Evolutionary conservation across 2,329 filamentous ascomycete species (phyloP).

Genomic region (Trichophyton schoenleinii): DNA sequence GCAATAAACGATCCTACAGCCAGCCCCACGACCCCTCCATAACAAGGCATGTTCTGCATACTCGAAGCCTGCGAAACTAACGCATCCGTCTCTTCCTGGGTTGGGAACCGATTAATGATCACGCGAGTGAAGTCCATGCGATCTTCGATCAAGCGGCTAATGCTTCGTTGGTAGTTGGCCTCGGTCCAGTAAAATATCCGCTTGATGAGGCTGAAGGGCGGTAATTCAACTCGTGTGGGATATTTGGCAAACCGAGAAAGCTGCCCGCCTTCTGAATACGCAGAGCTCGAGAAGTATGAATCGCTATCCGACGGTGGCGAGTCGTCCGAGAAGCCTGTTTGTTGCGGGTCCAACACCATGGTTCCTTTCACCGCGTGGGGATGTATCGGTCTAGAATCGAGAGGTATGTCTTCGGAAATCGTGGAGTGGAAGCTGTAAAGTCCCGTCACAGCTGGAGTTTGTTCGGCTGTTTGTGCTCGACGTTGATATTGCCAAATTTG

Average conservation of each 20-base stretch:
- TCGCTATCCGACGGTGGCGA: slow-evolving; percentile 8
- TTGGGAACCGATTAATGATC: slow-evolving; percentile 18
- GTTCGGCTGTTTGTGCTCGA: neutral
- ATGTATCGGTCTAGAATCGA: neutral
- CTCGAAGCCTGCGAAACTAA: slow-evolving; percentile 15
- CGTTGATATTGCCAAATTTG: neutral
- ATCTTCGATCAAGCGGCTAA: slow-evolving; percentile 7
- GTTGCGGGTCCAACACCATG: neutral
- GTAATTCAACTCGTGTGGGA: slow-evolving; percentile 16
- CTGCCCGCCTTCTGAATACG: neutral
- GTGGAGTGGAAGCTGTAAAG: neutral
- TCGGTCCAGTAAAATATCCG: slow-evolving; percentile 20
- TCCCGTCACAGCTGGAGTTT: too few species aligned
- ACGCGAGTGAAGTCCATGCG: slow-evolving; percentile 17
- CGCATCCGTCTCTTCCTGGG: slow-evolving; percentile 26
- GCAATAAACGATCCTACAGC: slow-evolving; percentile 10
- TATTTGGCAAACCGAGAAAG: slow-evolving; percentile 12
- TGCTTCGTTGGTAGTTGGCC: slow-evolving; percentile 13
- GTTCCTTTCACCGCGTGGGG: neutral
- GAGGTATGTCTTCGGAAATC: neutral
- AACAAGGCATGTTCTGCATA: neutral
- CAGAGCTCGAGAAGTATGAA: slow-evolving; percentile 7
- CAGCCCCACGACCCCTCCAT: slow-evolving; percentile 9
- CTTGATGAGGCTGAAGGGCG: slow-evolving; percentile 19
- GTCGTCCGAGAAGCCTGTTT: slow-evolving; percentile 1